These are phyloP conservation scores for Stellera chamaejasme DNA, from an alignment of 345 rosid genomes.

Conservation along the genomic window DNA sequence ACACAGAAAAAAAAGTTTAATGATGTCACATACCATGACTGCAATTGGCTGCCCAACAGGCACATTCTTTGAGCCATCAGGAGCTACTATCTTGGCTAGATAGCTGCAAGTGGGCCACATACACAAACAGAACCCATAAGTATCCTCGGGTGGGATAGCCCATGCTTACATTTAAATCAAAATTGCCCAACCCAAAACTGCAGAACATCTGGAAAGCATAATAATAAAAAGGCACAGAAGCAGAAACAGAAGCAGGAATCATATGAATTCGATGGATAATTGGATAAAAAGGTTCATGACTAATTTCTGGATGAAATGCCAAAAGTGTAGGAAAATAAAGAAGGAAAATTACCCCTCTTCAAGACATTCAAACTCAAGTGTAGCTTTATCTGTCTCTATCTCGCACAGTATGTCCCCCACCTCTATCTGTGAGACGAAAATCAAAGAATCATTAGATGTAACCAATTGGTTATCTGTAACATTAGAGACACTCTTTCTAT, in stretches of 20 bases:
- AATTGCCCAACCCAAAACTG: neutral
- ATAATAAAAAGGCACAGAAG: slow-evolving; percentile 1
- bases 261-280: neutral
- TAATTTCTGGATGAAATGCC: neutral
- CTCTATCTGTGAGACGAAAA: slow-evolving; percentile 61
- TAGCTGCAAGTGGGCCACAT: slow-evolving; percentile 38
- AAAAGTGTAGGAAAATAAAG: slow-evolving; percentile 10
- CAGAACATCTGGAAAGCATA: slow-evolving; percentile 5
- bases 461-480: neutral
- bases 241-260: neutral
- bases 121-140: neutral
- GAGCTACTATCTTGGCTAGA: slow-evolving; percentile 77
- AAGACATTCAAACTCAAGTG: slow-evolving; percentile 87
- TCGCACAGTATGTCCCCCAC: slow-evolving; percentile 88
- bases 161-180: neutral
- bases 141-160: neutral
- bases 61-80: slow-evolving; percentile 89
- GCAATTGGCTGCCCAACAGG: slow-evolving; percentile 90
- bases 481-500: too few species aligned
- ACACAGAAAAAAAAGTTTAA: too few species aligned
- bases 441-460: slow-evolving; percentile 20
- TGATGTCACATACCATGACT: slow-evolving; percentile 44
- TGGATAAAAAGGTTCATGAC: slow-evolving; percentile 8
- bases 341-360: slow-evolving; percentile 76
- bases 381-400: slow-evolving; percentile 98